Evolutionary conservation across 192 early-diverging fungal genomes (phyloP).

Genomic region (Radiomyces spectabilis): DNA sequence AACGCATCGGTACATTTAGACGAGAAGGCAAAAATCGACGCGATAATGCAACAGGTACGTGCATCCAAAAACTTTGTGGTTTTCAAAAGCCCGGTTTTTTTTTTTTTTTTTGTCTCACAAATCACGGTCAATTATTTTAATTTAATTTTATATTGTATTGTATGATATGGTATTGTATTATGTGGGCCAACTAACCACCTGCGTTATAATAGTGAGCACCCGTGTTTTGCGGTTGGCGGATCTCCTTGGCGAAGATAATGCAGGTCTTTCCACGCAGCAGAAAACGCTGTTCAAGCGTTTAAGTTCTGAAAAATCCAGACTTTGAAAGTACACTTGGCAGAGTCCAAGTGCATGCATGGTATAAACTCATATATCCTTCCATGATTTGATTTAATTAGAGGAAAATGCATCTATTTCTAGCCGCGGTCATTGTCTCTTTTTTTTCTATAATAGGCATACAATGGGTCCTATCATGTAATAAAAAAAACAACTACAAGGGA

Average conservation of each 20-base stretch:
- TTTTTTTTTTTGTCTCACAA: not conserved
- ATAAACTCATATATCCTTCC: not conserved
- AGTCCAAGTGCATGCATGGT: not conserved
- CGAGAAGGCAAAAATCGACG: conserved; percentile 82
- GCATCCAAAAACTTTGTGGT: not conserved
- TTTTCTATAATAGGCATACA: not conserved
- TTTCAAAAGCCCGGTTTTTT: not conserved
- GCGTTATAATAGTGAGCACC: conserved; percentile 33
- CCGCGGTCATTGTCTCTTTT: not conserved
- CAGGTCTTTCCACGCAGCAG: not conserved
- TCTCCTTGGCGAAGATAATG: conserved; percentile 35
- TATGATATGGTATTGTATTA: too few relatives aligned
- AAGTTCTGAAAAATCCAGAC: not conserved
- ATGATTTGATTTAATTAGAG: not conserved
- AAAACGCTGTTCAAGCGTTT: not conserved
- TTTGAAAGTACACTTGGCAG: not conserved
- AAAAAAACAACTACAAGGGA: too few relatives aligned
- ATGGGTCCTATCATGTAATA: too few relatives aligned
- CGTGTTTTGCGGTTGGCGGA: conserved; percentile 48
- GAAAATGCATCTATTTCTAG: not conserved
- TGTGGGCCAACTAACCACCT: too few relatives aligned
- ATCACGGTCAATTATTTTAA: too few relatives aligned
- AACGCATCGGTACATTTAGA: conserved; percentile 69
- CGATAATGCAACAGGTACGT: conserved; percentile 67
- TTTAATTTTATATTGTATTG: too few relatives aligned